phyloP scores from a whole-genome alignment of 371 early-diverging fungal species.

The Sporodiniella umbellata region DNA sequence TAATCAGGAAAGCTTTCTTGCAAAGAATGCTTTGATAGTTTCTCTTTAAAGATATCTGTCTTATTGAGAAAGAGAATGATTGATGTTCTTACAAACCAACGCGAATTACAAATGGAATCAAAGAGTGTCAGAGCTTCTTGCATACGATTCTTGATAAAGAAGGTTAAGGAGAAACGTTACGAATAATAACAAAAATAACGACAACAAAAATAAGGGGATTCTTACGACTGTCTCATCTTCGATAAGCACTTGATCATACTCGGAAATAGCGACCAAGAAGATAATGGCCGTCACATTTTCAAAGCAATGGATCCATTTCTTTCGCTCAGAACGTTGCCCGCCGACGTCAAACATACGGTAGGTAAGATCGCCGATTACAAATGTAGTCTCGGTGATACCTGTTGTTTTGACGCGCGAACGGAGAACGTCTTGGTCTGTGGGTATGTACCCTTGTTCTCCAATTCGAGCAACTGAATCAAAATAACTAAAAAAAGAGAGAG shows the following conservation, averaged over 20 bases:
- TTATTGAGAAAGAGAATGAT: conserved; percentile 81
- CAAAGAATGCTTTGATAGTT: conserved; percentile 57
- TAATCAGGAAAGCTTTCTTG: conserved; percentile 68
- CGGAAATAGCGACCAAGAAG: conserved; percentile 86
- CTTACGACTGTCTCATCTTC: conserved; percentile 77
- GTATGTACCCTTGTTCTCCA: conserved; percentile 58
- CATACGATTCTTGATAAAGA: too few species aligned
- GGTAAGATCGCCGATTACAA: conserved; percentile 69
- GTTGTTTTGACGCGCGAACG: conserved; percentile 75
- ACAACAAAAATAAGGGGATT: too few species aligned
- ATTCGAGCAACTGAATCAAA: conserved; percentile 82
- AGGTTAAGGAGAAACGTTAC: too few species aligned
- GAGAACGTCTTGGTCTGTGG: conserved; percentile 77
- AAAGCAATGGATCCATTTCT: conserved; percentile 90
- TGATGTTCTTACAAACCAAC: conserved; percentile 67
- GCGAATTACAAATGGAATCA: conserved; percentile 64
- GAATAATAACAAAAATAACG: too few species aligned
- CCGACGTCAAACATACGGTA: conserved; percentile 91
- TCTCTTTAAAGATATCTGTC: conserved; percentile 69
- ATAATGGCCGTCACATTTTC: conserved; percentile 89
- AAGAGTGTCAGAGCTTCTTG: conserved; percentile 63
- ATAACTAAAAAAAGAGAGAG: too few species aligned
- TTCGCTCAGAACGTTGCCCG: conserved; percentile 83
- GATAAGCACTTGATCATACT: conserved; percentile 87
- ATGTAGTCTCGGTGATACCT: conserved; percentile 76